A percentile compares a stretch with the other conserved stretches of the same genome.
phyloP scores from a whole-genome alignment of 2,329 filamentous ascomycete species.

The Keithomyces neogunnii region DNA sequence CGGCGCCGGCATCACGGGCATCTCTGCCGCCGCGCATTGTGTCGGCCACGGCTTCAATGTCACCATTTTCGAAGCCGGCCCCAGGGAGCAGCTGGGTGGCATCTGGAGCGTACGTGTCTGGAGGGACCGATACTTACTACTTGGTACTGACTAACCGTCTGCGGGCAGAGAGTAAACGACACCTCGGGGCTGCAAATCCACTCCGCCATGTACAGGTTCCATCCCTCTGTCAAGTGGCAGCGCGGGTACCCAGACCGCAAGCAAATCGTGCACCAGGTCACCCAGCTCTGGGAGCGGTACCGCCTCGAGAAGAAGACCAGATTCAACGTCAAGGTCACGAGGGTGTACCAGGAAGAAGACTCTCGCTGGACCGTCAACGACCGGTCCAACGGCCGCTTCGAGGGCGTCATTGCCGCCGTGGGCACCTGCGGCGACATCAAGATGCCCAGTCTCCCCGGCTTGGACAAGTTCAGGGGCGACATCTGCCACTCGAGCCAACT shows the following conservation, averaged over 20 bases:
- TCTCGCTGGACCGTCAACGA: slow-evolving; percentile 75
- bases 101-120: slow-evolving; percentile 62
- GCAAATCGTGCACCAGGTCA: slow-evolving; percentile 67
- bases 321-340: slow-evolving; percentile 63
- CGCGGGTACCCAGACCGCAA: slow-evolving; percentile 69
- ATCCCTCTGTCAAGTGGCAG: slow-evolving; percentile 68
- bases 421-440: slow-evolving; percentile 76
- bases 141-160: background rate
- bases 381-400: slow-evolving; percentile 60
- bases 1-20: slow-evolving; percentile 63
- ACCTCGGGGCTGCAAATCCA: slow-evolving; percentile 79
- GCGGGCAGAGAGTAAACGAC: slow-evolving; percentile 61
- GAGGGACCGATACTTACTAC: background rate
- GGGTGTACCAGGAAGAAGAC: slow-evolving; percentile 57
- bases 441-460: slow-evolving; percentile 60
- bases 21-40: slow-evolving; percentile 74
- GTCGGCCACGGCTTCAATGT: slow-evolving; percentile 82
- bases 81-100: slow-evolving; percentile 59
- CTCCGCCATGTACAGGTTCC: slow-evolving; percentile 80
- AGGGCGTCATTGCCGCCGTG: slow-evolving; percentile 69
- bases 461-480: slow-evolving; percentile 62
- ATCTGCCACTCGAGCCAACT: slow-evolving; percentile 70
- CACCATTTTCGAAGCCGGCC: slow-evolving; percentile 66
- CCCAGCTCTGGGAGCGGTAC: slow-evolving; percentile 66
- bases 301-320: slow-evolving; percentile 60